These are phyloP conservation scores for Pyricularia grisea DNA, from an alignment of 2,329 filamentous ascomycete genomes.

Conservation along the genomic window DNA sequence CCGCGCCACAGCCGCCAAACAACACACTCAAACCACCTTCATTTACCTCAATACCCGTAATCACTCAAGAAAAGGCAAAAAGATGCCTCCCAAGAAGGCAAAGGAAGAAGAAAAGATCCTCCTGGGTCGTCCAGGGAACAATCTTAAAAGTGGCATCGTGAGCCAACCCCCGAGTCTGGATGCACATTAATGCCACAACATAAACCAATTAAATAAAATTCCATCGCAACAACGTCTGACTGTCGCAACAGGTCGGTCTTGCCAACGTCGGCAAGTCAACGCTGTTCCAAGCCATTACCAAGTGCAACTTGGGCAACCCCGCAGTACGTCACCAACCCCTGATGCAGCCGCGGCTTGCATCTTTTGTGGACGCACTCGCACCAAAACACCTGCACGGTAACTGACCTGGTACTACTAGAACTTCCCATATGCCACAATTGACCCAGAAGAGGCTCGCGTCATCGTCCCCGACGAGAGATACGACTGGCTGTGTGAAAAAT, in stretches of 20 bases:
- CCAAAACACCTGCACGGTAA: neutral
- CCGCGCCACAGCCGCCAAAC: conserved; percentile 20
- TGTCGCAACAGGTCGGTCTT: conserved; percentile 66
- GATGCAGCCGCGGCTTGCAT: neutral
- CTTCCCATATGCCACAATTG: conserved; percentile 98
- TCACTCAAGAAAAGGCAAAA: conserved; percentile 40
- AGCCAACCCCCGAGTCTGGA: conserved; percentile 21
- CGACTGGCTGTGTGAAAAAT: conserved; percentile 92
- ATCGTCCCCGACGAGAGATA: conserved; percentile 93
- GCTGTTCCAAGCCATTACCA: conserved; percentile 98
- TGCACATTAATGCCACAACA: neutral
- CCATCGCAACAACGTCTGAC: conserved; percentile 10
- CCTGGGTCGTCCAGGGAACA: conserved; percentile 93
- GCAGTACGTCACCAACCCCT: conserved; percentile 52
- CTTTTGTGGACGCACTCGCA: conserved; percentile 5
- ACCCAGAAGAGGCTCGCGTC: conserved; percentile 95
- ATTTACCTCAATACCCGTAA: conserved; percentile 39
- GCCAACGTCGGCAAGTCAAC: conserved; percentile 99
- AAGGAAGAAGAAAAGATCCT: conserved; percentile 92
- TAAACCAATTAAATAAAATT: neutral
- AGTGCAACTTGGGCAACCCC: conserved; percentile 93
- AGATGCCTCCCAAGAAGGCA: conserved; percentile 93
- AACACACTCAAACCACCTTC: conserved; percentile 39
- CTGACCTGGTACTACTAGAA: conserved; percentile 47
- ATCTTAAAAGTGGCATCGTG: conserved; percentile 98